phyloP scores from a whole-genome alignment of 2,329 filamentous ascomycete genomes.

The Neonectria ditissima region DNA sequence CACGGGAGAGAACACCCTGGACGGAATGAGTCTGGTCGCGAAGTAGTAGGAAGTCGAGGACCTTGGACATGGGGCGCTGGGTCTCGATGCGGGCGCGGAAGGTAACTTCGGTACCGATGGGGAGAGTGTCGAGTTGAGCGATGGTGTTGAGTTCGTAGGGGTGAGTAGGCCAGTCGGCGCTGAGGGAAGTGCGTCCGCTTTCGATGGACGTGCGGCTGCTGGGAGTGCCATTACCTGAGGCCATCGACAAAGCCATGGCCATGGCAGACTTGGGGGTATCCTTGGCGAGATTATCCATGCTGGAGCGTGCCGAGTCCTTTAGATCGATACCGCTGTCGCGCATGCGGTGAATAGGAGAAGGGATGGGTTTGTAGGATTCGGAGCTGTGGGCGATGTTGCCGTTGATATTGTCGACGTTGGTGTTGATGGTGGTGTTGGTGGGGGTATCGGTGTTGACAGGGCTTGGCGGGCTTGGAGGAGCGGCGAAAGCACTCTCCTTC shows the following conservation, averaged over 20 bases:
- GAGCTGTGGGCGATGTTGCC: constrained; percentile 24
- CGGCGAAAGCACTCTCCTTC: not conserved
- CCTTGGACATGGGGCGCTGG: constrained; percentile 82
- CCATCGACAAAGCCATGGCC: constrained; percentile 22
- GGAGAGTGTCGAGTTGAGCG: constrained; percentile 51
- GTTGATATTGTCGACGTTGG: constrained; percentile 2
- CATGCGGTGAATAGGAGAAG: constrained; percentile 39
- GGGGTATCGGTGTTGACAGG: not conserved
- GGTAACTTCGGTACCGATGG: constrained; percentile 55
- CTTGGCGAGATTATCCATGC: constrained; percentile 40
- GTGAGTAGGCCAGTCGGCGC: constrained; percentile 54
- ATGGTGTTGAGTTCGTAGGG: constrained; percentile 56
- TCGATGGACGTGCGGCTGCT: constrained; percentile 50
- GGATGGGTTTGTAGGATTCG: constrained; percentile 20
- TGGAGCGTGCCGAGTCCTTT: constrained; percentile 46
- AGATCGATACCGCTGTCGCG: constrained; percentile 51
- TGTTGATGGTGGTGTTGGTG: constrained; percentile 17
- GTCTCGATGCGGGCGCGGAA: constrained; percentile 64
- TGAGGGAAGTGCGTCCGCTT: constrained; percentile 52
- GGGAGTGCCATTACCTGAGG: constrained; percentile 9
- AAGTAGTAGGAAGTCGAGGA: constrained; percentile 86
- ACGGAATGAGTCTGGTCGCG: constrained; percentile 86
- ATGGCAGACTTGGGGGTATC: constrained; percentile 18
- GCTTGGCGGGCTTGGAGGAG: not conserved
- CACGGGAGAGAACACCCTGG: constrained; percentile 77